A percentile compares a stretch with the other conserved stretches of the same genome.
phyloP scores from a whole-genome alignment of 768 basidiomycete genomes.

The Calocybe gangraenosa region DNA sequence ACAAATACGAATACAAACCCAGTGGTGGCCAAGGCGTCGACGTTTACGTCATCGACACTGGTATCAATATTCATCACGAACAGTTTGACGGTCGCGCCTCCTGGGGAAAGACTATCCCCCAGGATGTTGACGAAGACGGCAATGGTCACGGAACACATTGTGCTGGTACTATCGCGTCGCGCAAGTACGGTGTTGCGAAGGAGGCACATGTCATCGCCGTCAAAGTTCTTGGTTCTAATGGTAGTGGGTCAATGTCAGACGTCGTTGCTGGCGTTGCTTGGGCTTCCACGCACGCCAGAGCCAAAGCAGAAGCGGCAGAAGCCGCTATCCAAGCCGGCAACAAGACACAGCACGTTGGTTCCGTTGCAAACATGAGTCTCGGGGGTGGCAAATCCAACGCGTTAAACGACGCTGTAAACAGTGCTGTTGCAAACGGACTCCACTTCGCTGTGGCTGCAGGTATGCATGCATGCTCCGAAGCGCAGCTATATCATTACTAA shows the following conservation, averaged over 20 bases:
- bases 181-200: slow-evolving; percentile 95
- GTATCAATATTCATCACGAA: slow-evolving; percentile 80
- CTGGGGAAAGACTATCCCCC: slow-evolving; percentile 93
- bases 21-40: slow-evolving; percentile 91
- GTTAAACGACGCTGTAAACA: slow-evolving; percentile 82
- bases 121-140: slow-evolving; percentile 77
- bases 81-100: slow-evolving; percentile 87
- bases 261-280: slow-evolving; percentile 86
- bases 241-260: slow-evolving; percentile 92
- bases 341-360: slow-evolving; percentile 85
- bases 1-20: slow-evolving; percentile 67
- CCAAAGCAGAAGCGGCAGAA: slow-evolving; percentile 56
- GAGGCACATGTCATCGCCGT: slow-evolving; percentile 84
- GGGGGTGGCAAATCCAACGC: slow-evolving; percentile 90
- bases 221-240: slow-evolving; percentile 92
- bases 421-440: slow-evolving; percentile 76
- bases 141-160: slow-evolving; percentile 97
- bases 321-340: slow-evolving; percentile 70
- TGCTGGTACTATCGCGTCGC: slow-evolving; percentile 93
- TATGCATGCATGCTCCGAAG: slow-evolving; percentile 27
- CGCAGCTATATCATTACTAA: not conserved
- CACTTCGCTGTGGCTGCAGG: slow-evolving; percentile 98
- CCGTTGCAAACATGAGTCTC: slow-evolving; percentile 95
- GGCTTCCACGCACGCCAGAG: slow-evolving; percentile 53
- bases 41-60: slow-evolving; percentile 85